Evolutionary conservation across 2,329 filamentous ascomycete genomes (phyloP), one percentile per base, ranked within the genome.

Genomic region (Boeremia exigua): DNA sequence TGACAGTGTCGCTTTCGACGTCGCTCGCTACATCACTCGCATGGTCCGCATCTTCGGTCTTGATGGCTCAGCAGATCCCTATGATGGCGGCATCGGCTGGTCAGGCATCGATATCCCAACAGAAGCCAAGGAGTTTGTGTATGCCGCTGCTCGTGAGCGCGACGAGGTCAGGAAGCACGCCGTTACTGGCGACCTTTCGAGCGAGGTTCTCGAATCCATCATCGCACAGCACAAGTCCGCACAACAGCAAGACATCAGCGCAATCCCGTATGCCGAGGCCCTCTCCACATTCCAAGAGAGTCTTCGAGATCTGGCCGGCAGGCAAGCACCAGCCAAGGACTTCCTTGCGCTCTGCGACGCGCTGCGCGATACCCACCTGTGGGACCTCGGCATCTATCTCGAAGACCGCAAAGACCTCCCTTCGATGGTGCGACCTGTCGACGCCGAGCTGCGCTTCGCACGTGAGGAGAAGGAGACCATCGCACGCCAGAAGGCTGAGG

Each of bases 31-130:
- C 88, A 81, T 96, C 39, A 96, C 93, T 1, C 86, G 86, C 54
- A 89, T 96, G 56, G 87, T 95, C 14, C 88, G 89, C 56, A 91
- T 94, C 58, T 90, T 97, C 58, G 94, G 94, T 36, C 83, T 97
- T 0, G 88, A 93, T 69, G 80, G 84, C 3, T 82, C 56, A 74
- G 84, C 67, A 3, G 75, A 77, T 59, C 71, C 75, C 33, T 74
- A 74, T 23, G 75, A 81, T 39, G 70, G 72, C 15, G 72, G 75
- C 14, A 83, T 89, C 46, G 87, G 86, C 37, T 90, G 87, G 87
- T 81, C 82, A 29, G 87, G 87, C 28, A 81, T 87, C 46, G 84
- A 87, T 42, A 84, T 89, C 33, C 84, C 86, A 0, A 78, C 82
- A 29, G 76, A 76, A 34, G 84, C 86, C 9, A 84, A 86, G 60